Percentiles rank a stretch among this genome's conserved stretches.
phyloP scores from a whole-genome alignment of 2,329 filamentous ascomycete genomes.

The Fusarium sp. region DNA sequence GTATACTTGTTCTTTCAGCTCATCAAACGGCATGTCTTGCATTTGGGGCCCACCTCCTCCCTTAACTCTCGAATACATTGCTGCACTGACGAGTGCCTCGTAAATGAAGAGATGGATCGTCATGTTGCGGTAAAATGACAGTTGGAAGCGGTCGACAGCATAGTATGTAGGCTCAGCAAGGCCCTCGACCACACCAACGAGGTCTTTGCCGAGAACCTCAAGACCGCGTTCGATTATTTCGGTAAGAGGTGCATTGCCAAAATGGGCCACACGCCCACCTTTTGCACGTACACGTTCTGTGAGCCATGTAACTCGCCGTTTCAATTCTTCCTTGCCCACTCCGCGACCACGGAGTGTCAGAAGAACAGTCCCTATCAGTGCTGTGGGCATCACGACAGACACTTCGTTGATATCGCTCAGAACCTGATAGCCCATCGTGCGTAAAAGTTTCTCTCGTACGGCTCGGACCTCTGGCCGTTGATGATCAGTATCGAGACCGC shows the following conservation, averaged over 20 bases:
- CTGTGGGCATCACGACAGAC: conserved; percentile 97
- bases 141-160: conserved; percentile 93
- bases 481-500: conserved; percentile 56
- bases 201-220: conserved; percentile 87
- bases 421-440: conserved; percentile 91
- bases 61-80: conserved; percentile 92
- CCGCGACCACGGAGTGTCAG: conserved; percentile 91
- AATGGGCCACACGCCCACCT: conserved; percentile 92
- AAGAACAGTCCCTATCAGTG: conserved; percentile 91
- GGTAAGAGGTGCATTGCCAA: conserved; percentile 80
- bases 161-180: conserved; percentile 93
- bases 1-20: conserved; percentile 79
- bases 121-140: conserved; percentile 99
- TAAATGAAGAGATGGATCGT: conserved; percentile 98
- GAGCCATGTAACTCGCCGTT: conserved; percentile 90
- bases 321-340: conserved; percentile 86
- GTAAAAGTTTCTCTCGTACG: conserved; percentile 76
- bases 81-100: conserved; percentile 87
- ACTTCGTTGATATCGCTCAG: conserved; percentile 94
- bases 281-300: conserved; percentile 82
- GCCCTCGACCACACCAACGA: conserved; percentile 82
- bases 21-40: conserved; percentile 79
- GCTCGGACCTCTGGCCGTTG: conserved; percentile 59
- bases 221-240: conserved; percentile 89
- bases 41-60: conserved; percentile 84